Evolutionary conservation across 768 basidiomycete species (phyloP).

Genomic region (Trichaptum fuscoviolaceum): DNA sequence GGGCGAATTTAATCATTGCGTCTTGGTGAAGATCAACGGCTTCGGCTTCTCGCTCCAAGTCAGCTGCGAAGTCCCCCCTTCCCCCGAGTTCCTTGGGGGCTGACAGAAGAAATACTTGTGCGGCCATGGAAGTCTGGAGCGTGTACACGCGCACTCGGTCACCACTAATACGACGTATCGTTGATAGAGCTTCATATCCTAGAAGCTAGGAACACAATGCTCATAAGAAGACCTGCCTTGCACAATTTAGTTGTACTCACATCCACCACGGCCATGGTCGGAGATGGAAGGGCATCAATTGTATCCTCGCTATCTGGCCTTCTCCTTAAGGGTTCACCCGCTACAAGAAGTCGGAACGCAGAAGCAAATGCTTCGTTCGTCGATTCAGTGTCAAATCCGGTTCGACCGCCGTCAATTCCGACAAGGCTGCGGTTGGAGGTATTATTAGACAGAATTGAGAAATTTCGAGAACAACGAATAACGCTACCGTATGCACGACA

Average conservation of each 20-base stretch:
- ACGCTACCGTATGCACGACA: background rate
- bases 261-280: background rate
- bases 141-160: background rate
- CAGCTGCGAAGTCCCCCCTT: background rate
- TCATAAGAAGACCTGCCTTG: background rate
- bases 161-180: background rate
- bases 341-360: background rate
- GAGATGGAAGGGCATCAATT: background rate
- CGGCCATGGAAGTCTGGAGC: background rate
- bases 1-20: background rate
- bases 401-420: background rate
- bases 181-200: background rate
- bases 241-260: background rate
- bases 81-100: background rate
- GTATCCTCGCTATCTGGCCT: background rate
- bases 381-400: background rate
- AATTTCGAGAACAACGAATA: background rate
- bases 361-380: background rate
- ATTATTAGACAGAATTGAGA: background rate
- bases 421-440: background rate
- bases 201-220: background rate
- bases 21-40: background rate
- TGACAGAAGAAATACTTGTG: background rate
- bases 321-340: background rate
- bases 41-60: background rate